A percentile compares a stretch with the other conserved stretches of the same genome.
phyloP scores from a whole-genome alignment of 257 asterid genomes.

The Scutellaria galericulata region DNA sequence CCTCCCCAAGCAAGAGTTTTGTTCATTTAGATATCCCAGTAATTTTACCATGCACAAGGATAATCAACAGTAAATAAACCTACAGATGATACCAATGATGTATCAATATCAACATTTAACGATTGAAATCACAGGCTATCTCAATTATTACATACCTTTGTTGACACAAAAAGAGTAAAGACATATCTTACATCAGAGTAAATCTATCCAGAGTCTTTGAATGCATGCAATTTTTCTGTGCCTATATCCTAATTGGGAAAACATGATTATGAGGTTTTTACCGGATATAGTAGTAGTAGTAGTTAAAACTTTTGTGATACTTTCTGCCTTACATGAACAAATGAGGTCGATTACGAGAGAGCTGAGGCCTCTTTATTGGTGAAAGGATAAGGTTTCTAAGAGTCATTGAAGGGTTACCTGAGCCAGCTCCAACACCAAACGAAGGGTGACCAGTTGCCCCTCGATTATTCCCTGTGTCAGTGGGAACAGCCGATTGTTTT shows the following conservation, averaged over 20 bases:
- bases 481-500: conserved; percentile 26
- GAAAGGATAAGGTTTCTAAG: conserved; percentile 37
- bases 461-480: conserved; percentile 15
- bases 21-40: too few species aligned
- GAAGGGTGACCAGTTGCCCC: conserved; percentile 27
- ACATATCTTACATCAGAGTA: conserved; percentile 26
- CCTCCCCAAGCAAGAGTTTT: too few species aligned
- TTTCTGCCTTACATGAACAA: conserved; percentile 23
- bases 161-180: background rate
- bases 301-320: background rate
- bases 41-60: too few species aligned
- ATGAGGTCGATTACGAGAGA: conserved; percentile 35
- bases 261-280: conserved; percentile 13
- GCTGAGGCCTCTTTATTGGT: conserved; percentile 34
- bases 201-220: conserved; percentile 24
- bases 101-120: too few species aligned
- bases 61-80: too few species aligned
- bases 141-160: background rate
- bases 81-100: too few species aligned
- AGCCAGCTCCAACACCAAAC: conserved; percentile 29
- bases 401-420: conserved; percentile 37
- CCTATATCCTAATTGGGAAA: conserved; percentile 19
- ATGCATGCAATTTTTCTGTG: conserved; percentile 21
- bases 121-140: too few species aligned
- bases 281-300: background rate